Evolutionary conservation across 2,329 filamentous ascomycete species (phyloP).

Genomic region (Lasiodiplodia gonubiensis): DNA sequence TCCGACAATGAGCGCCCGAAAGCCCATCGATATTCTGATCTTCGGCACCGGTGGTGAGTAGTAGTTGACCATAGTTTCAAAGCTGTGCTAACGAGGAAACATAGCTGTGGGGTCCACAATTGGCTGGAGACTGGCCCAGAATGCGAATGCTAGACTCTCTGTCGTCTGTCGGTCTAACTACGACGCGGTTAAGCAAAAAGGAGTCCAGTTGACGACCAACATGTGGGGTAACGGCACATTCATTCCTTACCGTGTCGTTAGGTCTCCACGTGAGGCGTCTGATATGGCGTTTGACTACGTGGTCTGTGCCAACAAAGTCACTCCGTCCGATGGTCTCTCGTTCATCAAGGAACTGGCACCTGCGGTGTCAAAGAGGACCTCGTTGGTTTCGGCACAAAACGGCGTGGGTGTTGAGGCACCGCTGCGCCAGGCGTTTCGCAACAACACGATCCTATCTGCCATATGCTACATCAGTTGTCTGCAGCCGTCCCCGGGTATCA

Average conservation of each 20-base stretch:
- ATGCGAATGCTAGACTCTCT: conserved; percentile 31
- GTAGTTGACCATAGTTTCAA: background rate
- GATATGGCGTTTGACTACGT: conserved; percentile 34
- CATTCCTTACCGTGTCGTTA: conserved; percentile 32
- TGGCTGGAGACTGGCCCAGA: conserved; percentile 36
- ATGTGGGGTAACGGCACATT: conserved; percentile 35
- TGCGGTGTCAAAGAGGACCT: conserved; percentile 30
- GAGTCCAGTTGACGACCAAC: conserved; percentile 32
- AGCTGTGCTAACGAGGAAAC: background rate
- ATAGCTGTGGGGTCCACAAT: conserved; percentile 35
- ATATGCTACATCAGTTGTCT: conserved; percentile 35
- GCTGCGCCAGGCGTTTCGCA: conserved; percentile 31
- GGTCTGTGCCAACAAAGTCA: conserved; percentile 36
- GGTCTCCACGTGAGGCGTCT: conserved; percentile 18
- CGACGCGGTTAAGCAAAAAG: conserved; percentile 30
- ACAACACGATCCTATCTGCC: conserved; percentile 33
- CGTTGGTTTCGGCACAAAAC: conserved; percentile 35
- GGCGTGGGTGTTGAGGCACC: conserved; percentile 35
- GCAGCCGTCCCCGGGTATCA: conserved; percentile 32
- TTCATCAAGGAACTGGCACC: conserved; percentile 30
- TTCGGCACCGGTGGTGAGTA: conserved; percentile 28
- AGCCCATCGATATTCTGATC: conserved; percentile 26
- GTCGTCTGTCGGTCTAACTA: conserved; percentile 36
- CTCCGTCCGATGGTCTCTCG: conserved; percentile 26
- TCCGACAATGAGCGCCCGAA: conserved; percentile 11